Conservation (phyloP, 2,329 filamentous ascomycete species). For the Magnaporthales sp. region DNA sequence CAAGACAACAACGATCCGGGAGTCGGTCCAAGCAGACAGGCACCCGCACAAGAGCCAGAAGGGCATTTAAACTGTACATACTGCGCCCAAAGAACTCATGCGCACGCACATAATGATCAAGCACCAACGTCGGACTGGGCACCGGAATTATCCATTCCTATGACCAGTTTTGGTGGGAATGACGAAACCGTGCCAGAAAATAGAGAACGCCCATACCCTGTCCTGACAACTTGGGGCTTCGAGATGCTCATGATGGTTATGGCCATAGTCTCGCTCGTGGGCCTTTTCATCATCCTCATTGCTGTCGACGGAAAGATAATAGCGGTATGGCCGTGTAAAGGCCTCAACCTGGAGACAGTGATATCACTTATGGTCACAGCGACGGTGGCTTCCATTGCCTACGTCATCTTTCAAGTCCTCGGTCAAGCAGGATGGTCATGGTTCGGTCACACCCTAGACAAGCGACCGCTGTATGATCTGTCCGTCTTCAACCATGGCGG, state of each 20-base stretch:
- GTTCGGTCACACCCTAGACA: neutral
- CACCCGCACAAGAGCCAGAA: neutral
- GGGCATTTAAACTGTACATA: neutral
- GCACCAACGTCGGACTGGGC: neutral
- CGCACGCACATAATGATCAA: neutral
- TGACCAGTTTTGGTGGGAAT: neutral
- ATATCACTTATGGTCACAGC: neutral
- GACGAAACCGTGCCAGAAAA: neutral
- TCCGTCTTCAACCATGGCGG: neutral
- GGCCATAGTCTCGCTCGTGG: neutral
- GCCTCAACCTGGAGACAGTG: neutral
- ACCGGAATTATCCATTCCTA: neutral
- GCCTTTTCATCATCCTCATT: neutral
- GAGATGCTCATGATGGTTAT: neutral
- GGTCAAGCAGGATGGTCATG: neutral
- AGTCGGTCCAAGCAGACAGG: neutral
- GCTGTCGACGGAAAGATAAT: neutral
- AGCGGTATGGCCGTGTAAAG: neutral
- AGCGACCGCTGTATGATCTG: conserved; percentile 1
- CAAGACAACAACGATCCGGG: neutral
- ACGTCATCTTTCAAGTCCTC: neutral
- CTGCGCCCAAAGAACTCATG: neutral
- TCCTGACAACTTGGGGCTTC: neutral
- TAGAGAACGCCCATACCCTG: neutral
- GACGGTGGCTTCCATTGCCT: neutral